Evolutionary conservation across 2,329 filamentous ascomycete species (phyloP).

Genomic region (Sporothrix protearum): DNA sequence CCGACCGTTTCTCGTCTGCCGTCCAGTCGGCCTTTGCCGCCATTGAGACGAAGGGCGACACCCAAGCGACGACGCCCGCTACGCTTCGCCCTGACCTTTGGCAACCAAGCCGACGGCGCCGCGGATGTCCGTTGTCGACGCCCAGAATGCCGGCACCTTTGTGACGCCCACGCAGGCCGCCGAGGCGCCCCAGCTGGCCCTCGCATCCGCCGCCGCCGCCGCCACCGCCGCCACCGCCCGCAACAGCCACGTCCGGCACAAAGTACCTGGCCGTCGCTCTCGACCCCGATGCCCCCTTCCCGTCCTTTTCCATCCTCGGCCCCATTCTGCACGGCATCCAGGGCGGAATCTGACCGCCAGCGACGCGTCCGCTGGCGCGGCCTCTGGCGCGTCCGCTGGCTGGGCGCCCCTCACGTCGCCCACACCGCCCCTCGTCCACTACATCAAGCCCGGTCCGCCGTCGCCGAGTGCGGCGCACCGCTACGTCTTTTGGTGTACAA

Average conservation of each 20-base stretch:
- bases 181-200: neutral
- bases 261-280: constrained; percentile 42
- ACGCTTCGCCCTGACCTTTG: constrained; percentile 17
- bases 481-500: constrained; percentile 28
- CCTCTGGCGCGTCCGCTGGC: neutral
- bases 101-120: neutral
- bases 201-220: neutral
- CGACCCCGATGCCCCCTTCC: constrained; percentile 48
- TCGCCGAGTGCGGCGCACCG: constrained; percentile 24
- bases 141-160: neutral
- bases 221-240: too few relatives aligned
- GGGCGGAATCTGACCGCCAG: constrained; percentile 36
- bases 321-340: constrained; percentile 50
- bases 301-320: constrained; percentile 40
- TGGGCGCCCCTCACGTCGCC: constrained; percentile 19
- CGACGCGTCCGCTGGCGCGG: neutral
- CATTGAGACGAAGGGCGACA: neutral
- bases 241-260: neutral
- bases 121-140: neutral
- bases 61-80: neutral
- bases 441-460: constrained; percentile 25
- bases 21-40: constrained; percentile 3
- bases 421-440: constrained; percentile 11
- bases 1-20: constrained; percentile 1
- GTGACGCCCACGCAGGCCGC: constrained; percentile 14